A percentile compares a stretch with the other conserved stretches of the same genome.
These are phyloP conservation scores for Rubus idaeus DNA, from an alignment of 306 rosid species.

Conservation along the genomic window DNA sequence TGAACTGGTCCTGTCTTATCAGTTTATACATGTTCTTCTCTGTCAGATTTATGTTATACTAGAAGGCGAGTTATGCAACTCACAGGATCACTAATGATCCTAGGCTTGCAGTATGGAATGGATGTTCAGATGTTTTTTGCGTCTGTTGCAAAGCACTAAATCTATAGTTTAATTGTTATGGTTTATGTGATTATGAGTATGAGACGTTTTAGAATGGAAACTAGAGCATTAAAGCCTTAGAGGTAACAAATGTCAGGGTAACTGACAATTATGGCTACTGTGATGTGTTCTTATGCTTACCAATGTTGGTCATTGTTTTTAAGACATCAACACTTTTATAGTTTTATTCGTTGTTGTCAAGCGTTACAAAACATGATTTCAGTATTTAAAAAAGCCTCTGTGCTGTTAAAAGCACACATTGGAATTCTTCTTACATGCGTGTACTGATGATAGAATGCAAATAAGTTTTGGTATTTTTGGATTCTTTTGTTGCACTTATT, in stretches of 20 bases:
- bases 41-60: background rate
- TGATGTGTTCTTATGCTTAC: background rate
- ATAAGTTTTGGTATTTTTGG: background rate
- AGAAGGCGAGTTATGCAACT: background rate
- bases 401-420: background rate
- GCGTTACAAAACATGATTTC: background rate
- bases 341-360: background rate
- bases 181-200: background rate
- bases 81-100: background rate
- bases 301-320: background rate
- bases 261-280: background rate
- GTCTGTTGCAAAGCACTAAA: too few species aligned
- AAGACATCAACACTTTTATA: background rate
- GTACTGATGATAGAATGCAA: too few species aligned
- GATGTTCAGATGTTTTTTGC: too few species aligned
- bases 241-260: background rate
- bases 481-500: background rate
- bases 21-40: conserved; percentile 2
- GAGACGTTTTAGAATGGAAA: background rate
- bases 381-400: too few species aligned
- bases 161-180: too few species aligned
- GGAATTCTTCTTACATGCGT: background rate
- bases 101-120: background rate
- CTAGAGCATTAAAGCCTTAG: background rate
- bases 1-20: background rate